phyloP scores from a whole-genome alignment of 2,329 filamentous ascomycete genomes.

The Penicillium sp. region DNA sequence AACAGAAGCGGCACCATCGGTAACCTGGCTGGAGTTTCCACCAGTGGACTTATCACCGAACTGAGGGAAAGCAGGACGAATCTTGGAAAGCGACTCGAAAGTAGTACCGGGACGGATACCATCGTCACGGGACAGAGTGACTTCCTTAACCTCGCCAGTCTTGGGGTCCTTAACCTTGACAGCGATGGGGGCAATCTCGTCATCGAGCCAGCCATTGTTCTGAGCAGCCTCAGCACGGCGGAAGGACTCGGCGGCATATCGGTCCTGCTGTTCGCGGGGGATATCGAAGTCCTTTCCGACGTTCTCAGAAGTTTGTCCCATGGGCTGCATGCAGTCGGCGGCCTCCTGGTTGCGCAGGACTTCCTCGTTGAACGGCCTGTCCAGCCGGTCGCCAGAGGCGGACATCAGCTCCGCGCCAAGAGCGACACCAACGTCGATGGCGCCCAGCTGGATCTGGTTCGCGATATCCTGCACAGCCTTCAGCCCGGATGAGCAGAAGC shows the following conservation, averaged over 20 bases:
- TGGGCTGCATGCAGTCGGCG: constrained; percentile 83
- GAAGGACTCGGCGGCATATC: constrained; percentile 83
- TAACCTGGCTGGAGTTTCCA: constrained; percentile 92
- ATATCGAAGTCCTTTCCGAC: constrained; percentile 89
- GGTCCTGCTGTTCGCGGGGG: constrained; percentile 74
- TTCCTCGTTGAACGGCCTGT: constrained; percentile 71
- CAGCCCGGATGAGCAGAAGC: constrained; percentile 95
- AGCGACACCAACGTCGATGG: constrained; percentile 84
- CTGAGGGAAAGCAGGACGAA: constrained; percentile 84
- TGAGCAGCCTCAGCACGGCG: constrained; percentile 83
- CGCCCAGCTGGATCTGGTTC: constrained; percentile 73
- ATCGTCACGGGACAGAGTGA: constrained; percentile 82
- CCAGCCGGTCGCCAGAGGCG: constrained; percentile 64
- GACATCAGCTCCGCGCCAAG: constrained; percentile 90
- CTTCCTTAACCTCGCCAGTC: constrained; percentile 70
- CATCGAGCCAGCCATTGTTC: constrained; percentile 84
- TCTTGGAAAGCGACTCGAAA: constrained; percentile 74
- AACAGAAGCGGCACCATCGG: constrained; percentile 85
- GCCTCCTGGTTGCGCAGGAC: constrained; percentile 75
- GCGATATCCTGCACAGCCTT: constrained; percentile 95
- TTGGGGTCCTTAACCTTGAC: constrained; percentile 81
- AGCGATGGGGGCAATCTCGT: constrained; percentile 88
- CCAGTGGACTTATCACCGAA: constrained; percentile 85
- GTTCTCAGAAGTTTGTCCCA: constrained; percentile 98
- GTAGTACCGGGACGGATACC: constrained; percentile 90